Evolutionary conservation across 306 rosid genomes (phyloP).

Genomic region (Adenanthera pavonina): DNA sequence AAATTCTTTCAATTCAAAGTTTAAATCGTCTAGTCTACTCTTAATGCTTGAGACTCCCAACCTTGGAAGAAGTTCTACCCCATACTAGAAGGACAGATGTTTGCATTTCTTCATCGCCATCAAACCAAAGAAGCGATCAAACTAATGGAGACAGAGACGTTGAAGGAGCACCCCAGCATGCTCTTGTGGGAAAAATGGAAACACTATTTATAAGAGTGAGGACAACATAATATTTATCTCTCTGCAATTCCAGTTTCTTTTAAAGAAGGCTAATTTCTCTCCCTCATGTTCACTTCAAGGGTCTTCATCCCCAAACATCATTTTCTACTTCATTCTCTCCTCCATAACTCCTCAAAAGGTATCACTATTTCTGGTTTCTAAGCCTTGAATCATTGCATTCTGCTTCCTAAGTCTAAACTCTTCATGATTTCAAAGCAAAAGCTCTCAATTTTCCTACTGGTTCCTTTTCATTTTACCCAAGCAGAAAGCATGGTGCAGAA

Average conservation of each 20-base stretch:
- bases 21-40: background rate
- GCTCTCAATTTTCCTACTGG: too few relatives aligned
- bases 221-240: background rate
- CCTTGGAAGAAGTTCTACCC: background rate
- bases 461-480: background rate
- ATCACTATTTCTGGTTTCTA: background rate
- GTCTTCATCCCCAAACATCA: background rate
- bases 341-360: background rate
- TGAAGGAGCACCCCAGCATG: background rate
- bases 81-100: background rate
- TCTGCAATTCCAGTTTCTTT: background rate
- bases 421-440: background rate
- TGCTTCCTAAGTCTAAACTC: background rate
- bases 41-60: background rate
- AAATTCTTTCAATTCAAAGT: background rate
- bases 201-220: background rate
- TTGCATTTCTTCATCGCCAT: background rate
- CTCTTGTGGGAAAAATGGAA: background rate
- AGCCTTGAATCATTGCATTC: background rate
- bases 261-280: background rate
- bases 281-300: background rate
- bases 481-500: conserved; percentile 72
- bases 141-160: background rate
- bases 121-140: background rate
- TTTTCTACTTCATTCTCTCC: background rate